Evolutionary conservation across 306 rosid species (phyloP).

Genomic region (Coriaria nepalensis): DNA sequence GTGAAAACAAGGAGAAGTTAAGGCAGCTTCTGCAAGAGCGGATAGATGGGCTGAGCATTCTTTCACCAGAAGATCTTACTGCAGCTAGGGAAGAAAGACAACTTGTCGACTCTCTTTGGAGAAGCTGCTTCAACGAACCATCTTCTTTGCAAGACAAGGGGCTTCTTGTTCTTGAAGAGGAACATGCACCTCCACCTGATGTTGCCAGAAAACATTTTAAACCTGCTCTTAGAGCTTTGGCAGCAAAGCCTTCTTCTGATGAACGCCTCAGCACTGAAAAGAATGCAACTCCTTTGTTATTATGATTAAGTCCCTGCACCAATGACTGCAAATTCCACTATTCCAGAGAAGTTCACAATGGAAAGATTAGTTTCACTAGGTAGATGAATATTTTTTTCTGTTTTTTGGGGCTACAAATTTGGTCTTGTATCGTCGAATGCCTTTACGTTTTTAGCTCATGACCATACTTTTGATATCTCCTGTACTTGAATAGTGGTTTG

Average conservation of each 20-base stretch:
- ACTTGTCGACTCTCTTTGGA: constrained; percentile 79
- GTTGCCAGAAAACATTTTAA: constrained; percentile 72
- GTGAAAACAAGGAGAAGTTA: constrained; percentile 49
- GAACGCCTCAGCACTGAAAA: constrained; percentile 24
- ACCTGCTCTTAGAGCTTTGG: constrained; percentile 58
- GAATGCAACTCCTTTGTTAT: constrained; percentile 45
- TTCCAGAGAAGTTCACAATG: constrained; percentile 13
- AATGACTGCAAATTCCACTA: constrained; percentile 14
- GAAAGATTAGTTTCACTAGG: background rate
- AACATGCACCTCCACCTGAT: constrained; percentile 68
- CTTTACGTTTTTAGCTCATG: background rate
- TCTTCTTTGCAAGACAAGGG: constrained; percentile 66
- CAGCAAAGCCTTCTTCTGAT: constrained; percentile 28
- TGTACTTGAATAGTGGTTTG: background rate
- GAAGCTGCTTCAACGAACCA: constrained; percentile 43
- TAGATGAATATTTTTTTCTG: background rate
- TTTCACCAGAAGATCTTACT: constrained; percentile 73
- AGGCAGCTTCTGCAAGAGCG: constrained; percentile 70
- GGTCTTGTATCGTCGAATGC: background rate
- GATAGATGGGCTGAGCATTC: constrained; percentile 34
- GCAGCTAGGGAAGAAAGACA: constrained; percentile 70
- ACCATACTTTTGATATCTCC: background rate
- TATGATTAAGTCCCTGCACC: constrained; percentile 45
- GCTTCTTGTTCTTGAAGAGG: constrained; percentile 69
- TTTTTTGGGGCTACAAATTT: background rate